Evolutionary conservation across 1,139 yeast species (phyloP).

Genomic region (Pichia sp.): DNA sequence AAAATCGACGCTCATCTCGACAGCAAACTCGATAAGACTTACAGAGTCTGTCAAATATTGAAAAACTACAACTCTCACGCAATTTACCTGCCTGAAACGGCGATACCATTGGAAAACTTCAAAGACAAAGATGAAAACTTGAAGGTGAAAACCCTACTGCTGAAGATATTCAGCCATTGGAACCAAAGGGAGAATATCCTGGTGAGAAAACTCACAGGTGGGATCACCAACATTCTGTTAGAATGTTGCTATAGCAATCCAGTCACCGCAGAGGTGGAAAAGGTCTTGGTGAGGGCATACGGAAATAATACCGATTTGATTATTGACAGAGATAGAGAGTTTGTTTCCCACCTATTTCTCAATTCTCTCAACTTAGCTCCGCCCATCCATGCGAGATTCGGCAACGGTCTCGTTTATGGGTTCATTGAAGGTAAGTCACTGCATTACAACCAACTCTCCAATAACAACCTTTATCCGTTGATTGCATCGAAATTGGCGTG

Average conservation of each 20-base stretch:
- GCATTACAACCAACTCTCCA: constrained; percentile 45
- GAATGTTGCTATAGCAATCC: constrained; percentile 30
- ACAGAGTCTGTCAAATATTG: constrained; percentile 6
- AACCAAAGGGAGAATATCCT: constrained; percentile 10
- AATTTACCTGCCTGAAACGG: constrained; percentile 23
- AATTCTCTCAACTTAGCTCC: constrained; percentile 62
- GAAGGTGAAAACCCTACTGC: constrained; percentile 16
- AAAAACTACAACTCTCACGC: constrained; percentile 24
- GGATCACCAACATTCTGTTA: constrained; percentile 69
- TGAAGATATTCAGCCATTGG: constrained; percentile 25
- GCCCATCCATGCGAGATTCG: constrained; percentile 57
- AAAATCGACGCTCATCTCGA: neutral
- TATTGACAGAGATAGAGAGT: constrained; percentile 71
- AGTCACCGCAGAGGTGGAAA: constrained; percentile 19
- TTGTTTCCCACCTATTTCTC: constrained; percentile 59
- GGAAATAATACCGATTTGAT: constrained; percentile 71
- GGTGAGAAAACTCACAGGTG: constrained; percentile 51
- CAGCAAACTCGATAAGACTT: no score
- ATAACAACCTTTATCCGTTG: constrained; percentile 40
- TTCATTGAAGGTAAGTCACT: constrained; percentile 59
- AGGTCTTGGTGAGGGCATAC: constrained; percentile 60
- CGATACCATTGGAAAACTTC: constrained; percentile 17
- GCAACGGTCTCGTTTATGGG: constrained; percentile 70
- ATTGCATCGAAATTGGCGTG: constrained; percentile 65
- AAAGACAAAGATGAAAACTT: constrained; percentile 10